Evolutionary conservation across 176 grass and related monocot species (phyloP).

Genomic region (Typha latifolia): DNA sequence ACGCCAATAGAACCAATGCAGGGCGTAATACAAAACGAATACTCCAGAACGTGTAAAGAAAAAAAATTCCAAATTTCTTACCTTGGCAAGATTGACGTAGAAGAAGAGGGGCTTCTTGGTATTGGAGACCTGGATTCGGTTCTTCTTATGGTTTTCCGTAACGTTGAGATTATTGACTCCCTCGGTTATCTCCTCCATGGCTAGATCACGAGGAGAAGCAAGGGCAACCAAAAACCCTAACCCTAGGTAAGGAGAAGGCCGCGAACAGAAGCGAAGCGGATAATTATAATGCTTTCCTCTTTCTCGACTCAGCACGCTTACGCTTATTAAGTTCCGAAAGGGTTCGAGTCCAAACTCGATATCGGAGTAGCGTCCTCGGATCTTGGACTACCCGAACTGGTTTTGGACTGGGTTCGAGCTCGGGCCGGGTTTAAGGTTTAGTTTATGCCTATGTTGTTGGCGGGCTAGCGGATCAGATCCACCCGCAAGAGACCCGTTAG

Average conservation of each 20-base stretch:
- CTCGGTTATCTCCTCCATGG: slow-evolving; percentile 82
- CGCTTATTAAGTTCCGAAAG: too few relatives aligned
- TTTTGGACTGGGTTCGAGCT: too few relatives aligned
- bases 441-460: too few relatives aligned
- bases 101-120: slow-evolving; percentile 94
- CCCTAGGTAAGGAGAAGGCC: slow-evolving; percentile 2
- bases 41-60: neutral
- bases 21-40: neutral
- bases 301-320: too few relatives aligned
- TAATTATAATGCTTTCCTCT: too few relatives aligned
- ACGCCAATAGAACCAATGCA: neutral
- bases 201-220: neutral
- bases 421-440: too few relatives aligned
- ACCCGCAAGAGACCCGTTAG: too few relatives aligned
- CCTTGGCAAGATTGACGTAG: slow-evolving; percentile 94
- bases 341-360: too few relatives aligned
- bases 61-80: slow-evolving; percentile 2
- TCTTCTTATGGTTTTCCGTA: slow-evolving; percentile 62
- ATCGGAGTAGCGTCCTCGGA: too few relatives aligned
- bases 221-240: slow-evolving; percentile 39
- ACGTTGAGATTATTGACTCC: slow-evolving; percentile 67
- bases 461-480: too few relatives aligned
- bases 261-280: too few relatives aligned
- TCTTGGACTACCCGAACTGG: too few relatives aligned
- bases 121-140: slow-evolving; percentile 88